Base-by-base conservation (phyloP, 129 eudicot genomes). In the Tanacetum coccineum region DNA sequence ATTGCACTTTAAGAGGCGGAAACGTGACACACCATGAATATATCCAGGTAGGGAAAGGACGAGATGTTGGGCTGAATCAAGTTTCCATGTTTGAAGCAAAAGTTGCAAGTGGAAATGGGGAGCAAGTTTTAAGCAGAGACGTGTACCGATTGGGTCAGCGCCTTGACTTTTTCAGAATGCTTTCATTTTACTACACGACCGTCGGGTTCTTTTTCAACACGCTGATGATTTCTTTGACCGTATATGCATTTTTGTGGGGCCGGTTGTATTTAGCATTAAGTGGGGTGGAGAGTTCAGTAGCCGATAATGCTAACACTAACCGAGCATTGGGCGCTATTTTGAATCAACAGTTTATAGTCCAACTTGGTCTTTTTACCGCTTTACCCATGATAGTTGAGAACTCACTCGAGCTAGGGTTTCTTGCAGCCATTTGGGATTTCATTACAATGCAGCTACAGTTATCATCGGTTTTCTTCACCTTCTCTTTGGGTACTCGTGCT, bases 41-140 rank as follows among this genome's bases (percentile, higher is more conserved):
- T 74, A 81, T 91, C 13, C 97, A 91, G 67, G 95, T 91, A 3
- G 97, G 97, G 30, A 91, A 91, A 76, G 97, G 97, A 61, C 80
- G 97, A 62, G 97, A 91, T 78, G 97, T 91, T 12, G 97, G 97
- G 48, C 68, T 91, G 56, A 91, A 91, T 70, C 97, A 91, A 70
- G 76, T 91, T 54, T 81, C 97, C 3, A 91, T 91, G 97, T 91
- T 91, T 58, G 97, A 91, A 73, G 97, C 97, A 18, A 91, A 91
- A 74, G 97, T 91, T 65, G 87, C 97, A 30, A 87, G 97, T 47
- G 97, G 97, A 53, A 87, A 87, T 20, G 97, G 97, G 11, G 97
- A 91, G 79, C 97, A 91, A 74, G 88, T 86, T 40, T 82, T 91
- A 25, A 87, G 96, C 70, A 68, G 97, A 76, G 97, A 91, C 36